Percentiles rank a stretch among this genome's conserved stretches.
These are phyloP conservation scores for Prunus fruticosa DNA, from an alignment of 306 rosid genomes.

Conservation along the genomic window DNA sequence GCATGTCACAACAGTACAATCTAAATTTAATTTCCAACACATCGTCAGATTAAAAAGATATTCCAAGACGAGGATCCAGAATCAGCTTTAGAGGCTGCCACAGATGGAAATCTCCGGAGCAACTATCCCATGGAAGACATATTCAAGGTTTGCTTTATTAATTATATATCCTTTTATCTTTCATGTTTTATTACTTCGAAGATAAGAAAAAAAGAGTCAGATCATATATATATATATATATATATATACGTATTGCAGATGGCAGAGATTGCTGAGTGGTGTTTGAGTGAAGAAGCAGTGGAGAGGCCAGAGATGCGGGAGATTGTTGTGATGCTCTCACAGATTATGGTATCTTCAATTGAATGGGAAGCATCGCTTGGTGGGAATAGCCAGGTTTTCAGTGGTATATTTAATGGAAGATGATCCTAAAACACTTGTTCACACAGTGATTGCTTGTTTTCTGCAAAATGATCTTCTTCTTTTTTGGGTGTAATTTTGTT, in stretches of 20 bases:
- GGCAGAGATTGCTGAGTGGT: slow-evolving; percentile 58
- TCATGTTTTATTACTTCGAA: background rate
- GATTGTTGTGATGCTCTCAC: slow-evolving; percentile 45
- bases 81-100: slow-evolving; percentile 45
- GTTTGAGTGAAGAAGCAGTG: slow-evolving; percentile 62
- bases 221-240: background rate
- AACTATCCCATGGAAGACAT: slow-evolving; percentile 50
- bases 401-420: slow-evolving; percentile 61
- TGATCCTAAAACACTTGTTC: slow-evolving; percentile 24
- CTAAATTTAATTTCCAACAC: slow-evolving; percentile 17
- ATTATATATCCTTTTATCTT: slow-evolving; percentile 3
- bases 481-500: background rate
- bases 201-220: background rate
- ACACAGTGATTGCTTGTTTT: background rate
- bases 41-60: slow-evolving; percentile 45
- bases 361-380: slow-evolving; percentile 86
- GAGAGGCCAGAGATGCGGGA: slow-evolving; percentile 79
- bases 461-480: background rate
- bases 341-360: slow-evolving; percentile 40
- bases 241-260: slow-evolving; percentile 35
- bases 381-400: slow-evolving; percentile 67
- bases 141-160: slow-evolving; percentile 39
- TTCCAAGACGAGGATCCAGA: slow-evolving; percentile 53
- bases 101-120: slow-evolving; percentile 57
- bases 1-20: background rate